These are phyloP conservation scores for Colletotrichum liriopes DNA, from an alignment of 2,329 filamentous ascomycete species.

Conservation along the genomic window DNA sequence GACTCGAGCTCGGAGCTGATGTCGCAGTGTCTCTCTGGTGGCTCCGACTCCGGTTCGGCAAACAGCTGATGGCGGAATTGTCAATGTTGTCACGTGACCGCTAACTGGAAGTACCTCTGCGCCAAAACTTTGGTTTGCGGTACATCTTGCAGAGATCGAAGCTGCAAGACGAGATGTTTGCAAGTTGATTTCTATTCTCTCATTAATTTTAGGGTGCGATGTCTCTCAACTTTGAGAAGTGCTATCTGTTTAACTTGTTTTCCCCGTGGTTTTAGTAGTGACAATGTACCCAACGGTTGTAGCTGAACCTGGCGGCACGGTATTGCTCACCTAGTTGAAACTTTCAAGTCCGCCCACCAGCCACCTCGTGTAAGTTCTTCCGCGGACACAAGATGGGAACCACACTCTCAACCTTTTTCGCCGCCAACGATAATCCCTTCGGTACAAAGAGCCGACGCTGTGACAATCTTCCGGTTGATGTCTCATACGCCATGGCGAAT, in stretches of 20 bases:
- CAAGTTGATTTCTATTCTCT: background rate
- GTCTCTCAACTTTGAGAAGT: background rate
- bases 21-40: background rate
- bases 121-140: background rate
- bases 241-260: background rate
- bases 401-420: background rate
- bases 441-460: background rate
- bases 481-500: background rate
- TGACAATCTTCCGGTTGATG: background rate
- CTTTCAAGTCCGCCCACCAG: background rate
- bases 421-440: background rate
- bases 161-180: background rate
- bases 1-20: conserved; percentile 5
- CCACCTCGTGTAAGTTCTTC: too few relatives aligned
- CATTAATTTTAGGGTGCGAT: background rate
- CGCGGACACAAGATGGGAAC: background rate
- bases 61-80: background rate
- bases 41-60: background rate
- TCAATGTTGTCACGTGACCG: background rate
- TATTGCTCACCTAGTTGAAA: background rate
- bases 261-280: background rate
- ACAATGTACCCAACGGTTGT: too few relatives aligned
- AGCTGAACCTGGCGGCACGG: background rate
- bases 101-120: background rate
- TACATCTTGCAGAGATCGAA: background rate